A percentile compares a stretch with the other conserved stretches of the same genome.
Conservation (phyloP, 805 yeast species). For the Starmerella geochares region DNA sequence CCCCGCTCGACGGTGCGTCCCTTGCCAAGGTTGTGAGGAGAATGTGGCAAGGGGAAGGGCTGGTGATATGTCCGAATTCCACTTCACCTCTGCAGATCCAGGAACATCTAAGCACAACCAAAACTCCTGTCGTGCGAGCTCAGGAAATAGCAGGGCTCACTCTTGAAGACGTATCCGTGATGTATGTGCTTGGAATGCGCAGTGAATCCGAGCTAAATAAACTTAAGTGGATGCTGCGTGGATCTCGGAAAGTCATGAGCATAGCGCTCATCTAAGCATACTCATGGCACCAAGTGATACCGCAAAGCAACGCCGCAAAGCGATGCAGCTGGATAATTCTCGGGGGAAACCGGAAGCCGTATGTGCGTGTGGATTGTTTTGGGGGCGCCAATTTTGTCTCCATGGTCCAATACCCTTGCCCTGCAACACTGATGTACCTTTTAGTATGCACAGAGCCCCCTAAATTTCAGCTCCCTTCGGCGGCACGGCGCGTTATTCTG, state of each 20-base stretch:
- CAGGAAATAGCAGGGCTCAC: constrained; percentile 20
- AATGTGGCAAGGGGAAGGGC: constrained; percentile 19
- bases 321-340: neutral
- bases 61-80: constrained; percentile 13
- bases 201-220: constrained; percentile 2
- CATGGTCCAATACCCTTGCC: too few species aligned
- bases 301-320: neutral
- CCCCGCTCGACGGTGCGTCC: neutral
- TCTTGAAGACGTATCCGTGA: constrained; percentile 11
- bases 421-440: too few species aligned
- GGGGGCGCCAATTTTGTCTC: too few species aligned
- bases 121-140: constrained; percentile 7
- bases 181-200: constrained; percentile 14
- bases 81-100: constrained; percentile 11
- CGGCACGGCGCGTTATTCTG: too few species aligned
- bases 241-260: neutral
- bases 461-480: too few species aligned
- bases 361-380: neutral
- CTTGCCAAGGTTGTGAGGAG: constrained; percentile 2
- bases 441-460: too few species aligned
- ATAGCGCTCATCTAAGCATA: neutral
- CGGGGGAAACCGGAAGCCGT: neutral
- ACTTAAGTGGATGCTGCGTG: constrained; percentile 16
- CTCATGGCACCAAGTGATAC: too few species aligned
- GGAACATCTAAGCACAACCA: neutral